Evolutionary conservation across 257 asterid genomes (phyloP).

Genomic region (Salvia miltiorrhiza): DNA sequence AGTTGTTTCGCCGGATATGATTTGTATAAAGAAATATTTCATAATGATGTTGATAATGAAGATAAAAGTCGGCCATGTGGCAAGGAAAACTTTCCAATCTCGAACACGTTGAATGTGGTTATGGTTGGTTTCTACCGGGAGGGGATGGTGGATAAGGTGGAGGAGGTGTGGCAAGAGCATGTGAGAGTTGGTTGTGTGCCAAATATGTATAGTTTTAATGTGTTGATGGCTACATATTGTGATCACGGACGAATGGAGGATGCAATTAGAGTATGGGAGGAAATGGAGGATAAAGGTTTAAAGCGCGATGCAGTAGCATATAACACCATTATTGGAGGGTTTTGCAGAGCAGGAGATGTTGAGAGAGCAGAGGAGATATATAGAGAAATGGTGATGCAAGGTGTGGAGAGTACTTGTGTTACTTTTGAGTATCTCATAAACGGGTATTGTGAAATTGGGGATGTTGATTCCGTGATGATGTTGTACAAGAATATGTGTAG

Average conservation of each 20-base stretch:
- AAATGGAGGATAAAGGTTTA: constrained; percentile 46
- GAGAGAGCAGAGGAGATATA: constrained; percentile 64
- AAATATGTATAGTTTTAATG: constrained; percentile 54
- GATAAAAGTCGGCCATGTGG: constrained; percentile 11
- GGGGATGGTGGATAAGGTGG: constrained; percentile 64
- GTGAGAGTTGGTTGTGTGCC: constrained; percentile 38
- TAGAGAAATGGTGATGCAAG: constrained; percentile 59
- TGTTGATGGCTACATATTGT: constrained; percentile 58
- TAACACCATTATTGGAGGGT: constrained; percentile 68
- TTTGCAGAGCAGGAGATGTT: constrained; percentile 55
- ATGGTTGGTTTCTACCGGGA: constrained; percentile 75
- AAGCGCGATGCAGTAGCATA: constrained; percentile 50
- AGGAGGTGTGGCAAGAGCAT: constrained; percentile 74
- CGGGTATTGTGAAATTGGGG: constrained; percentile 58
- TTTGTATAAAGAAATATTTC: constrained; percentile 52
- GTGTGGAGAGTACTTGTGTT: constrained; percentile 50
- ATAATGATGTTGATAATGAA: constrained; percentile 21
- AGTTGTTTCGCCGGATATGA: constrained; percentile 64
- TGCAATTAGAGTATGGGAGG: constrained; percentile 58
- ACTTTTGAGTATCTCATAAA: constrained; percentile 69
- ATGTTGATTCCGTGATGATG: constrained; percentile 40
- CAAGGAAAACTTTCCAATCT: constrained; percentile 26
- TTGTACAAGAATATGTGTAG: constrained; percentile 63
- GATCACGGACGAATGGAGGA: constrained; percentile 54
- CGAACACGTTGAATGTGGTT: constrained; percentile 52